These are phyloP conservation scores for Spathaspora arborariae DNA, from an alignment of 805 yeast genomes.

Conservation along the genomic window DNA sequence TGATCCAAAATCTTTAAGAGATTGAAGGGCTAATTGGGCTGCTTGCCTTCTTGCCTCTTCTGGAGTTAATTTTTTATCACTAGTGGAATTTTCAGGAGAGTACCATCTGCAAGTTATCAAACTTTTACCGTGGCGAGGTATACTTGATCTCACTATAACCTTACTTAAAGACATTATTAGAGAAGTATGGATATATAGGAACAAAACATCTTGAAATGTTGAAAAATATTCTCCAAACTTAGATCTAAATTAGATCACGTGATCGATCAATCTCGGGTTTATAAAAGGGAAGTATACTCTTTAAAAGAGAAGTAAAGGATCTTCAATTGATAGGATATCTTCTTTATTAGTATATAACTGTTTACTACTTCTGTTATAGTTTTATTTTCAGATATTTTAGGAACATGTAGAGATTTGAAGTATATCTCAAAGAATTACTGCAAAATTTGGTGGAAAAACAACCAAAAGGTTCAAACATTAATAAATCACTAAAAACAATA, in stretches of 20 bases:
- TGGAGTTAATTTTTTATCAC: constrained; percentile 8
- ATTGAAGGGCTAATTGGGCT: constrained; percentile 35
- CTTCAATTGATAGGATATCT: too few relatives aligned
- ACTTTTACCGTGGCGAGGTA: background rate
- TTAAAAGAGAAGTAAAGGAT: too few relatives aligned
- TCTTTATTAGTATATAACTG: too few relatives aligned
- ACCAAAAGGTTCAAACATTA: background rate
- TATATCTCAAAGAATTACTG: background rate
- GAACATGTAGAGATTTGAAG: background rate
- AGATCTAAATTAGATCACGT: background rate
- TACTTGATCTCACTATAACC: background rate
- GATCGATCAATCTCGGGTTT: too few relatives aligned
- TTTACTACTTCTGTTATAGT: too few relatives aligned
- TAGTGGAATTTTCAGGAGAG: background rate
- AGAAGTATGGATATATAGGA: background rate
- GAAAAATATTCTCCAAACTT: background rate
- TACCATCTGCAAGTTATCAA: background rate
- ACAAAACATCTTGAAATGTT: background rate
- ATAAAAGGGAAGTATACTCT: too few relatives aligned
- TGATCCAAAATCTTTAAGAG: constrained; percentile 37
- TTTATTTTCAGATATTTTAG: too few relatives aligned
- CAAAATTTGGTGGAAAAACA: background rate
- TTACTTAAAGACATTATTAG: background rate
- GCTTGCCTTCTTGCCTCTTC: constrained; percentile 27
- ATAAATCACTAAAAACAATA: background rate